A percentile compares a stretch with the other conserved stretches of the same genome.
These are phyloP conservation scores for Malus orientalis DNA, from an alignment of 306 rosid genomes.

Conservation along the genomic window DNA sequence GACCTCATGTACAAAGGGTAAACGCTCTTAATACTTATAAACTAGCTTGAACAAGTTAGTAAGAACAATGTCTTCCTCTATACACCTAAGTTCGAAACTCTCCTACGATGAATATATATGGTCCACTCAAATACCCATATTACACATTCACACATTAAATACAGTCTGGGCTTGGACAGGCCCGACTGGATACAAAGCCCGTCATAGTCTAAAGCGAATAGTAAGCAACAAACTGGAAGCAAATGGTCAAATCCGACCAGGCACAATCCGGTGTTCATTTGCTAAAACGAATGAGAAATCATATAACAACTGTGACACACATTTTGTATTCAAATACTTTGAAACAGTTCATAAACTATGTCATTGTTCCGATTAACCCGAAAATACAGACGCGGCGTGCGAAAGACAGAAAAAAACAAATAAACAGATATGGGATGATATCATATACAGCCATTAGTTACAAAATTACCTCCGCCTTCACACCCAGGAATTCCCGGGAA, in stretches of 20 bases:
- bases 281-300: constrained; percentile 5
- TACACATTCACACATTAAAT: too few species aligned
- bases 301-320: constrained; percentile 22
- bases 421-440: constrained; percentile 39
- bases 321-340: constrained; percentile 29
- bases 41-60: too few species aligned
- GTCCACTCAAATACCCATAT: too few species aligned
- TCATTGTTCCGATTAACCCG: constrained; percentile 24
- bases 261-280: background rate
- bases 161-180: too few species aligned
- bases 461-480: constrained; percentile 36
- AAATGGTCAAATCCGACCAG: background rate
- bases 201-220: too few species aligned
- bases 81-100: too few species aligned
- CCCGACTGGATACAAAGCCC: too few species aligned
- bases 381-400: constrained; percentile 31
- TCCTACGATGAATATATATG: too few species aligned
- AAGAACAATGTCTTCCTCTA: background rate
- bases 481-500: constrained; percentile 36
- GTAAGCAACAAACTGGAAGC: too few species aligned
- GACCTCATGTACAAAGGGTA: too few species aligned
- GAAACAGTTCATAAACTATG: constrained; percentile 34
- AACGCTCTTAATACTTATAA: too few species aligned
- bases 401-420: constrained; percentile 26
- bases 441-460: constrained; percentile 78